phyloP scores from a whole-genome alignment of 2,329 filamentous ascomycete species.

The Penicillium griseofulvum region DNA sequence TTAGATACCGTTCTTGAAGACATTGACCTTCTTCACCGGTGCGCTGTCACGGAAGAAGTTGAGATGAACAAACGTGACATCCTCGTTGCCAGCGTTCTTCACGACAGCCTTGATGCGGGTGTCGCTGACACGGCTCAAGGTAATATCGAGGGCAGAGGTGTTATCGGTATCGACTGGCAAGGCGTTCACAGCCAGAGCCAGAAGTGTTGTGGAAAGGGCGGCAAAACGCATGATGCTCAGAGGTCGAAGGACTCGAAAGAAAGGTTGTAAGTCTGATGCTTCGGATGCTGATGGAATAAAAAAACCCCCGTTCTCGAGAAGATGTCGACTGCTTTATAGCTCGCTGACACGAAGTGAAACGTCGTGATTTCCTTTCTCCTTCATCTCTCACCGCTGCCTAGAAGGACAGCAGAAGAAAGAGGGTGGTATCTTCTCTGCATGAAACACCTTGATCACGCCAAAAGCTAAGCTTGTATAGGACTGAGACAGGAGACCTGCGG shows the following conservation, averaged over 20 bases:
- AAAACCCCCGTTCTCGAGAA: neutral
- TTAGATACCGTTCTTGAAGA: conserved; percentile 32
- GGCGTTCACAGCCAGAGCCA: conserved; percentile 21
- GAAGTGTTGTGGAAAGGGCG: conserved; percentile 19
- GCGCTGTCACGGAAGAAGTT: conserved; percentile 37
- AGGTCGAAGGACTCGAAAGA: neutral
- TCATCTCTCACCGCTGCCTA: neutral
- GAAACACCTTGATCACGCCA: neutral
- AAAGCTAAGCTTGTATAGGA: neutral
- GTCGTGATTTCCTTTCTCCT: neutral
- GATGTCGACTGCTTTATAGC: neutral
- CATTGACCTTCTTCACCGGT: conserved; percentile 37
- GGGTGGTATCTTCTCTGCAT: conserved; percentile 12
- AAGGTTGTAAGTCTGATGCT: neutral
- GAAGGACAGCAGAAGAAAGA: conserved; percentile 9
- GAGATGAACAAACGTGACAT: conserved; percentile 35
- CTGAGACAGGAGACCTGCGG: neutral
- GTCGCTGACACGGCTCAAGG: conserved; percentile 30
- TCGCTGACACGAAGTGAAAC: neutral
- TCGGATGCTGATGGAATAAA: neutral
- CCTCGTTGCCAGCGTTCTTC: conserved; percentile 34
- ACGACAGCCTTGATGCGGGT: conserved; percentile 38
- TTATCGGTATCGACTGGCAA: conserved; percentile 19
- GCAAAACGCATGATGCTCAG: conserved; percentile 21
- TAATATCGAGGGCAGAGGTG: conserved; percentile 29